These are phyloP conservation scores for Phytophthora cryptogea DNA, from an alignment of 352 stramenopile species.

Conservation along the genomic window DNA sequence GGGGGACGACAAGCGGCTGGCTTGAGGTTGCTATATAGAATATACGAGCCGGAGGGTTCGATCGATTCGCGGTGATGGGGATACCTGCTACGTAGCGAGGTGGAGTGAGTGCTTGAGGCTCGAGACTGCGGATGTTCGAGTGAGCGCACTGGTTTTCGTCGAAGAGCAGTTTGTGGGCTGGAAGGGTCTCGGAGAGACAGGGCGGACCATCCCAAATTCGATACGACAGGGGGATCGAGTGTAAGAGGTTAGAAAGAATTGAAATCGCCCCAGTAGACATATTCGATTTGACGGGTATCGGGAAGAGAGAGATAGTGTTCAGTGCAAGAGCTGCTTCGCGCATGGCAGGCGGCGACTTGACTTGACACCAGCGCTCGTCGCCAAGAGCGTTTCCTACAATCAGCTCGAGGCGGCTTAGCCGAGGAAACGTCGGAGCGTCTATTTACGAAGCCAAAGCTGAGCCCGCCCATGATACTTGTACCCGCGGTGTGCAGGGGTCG, in stretches of 20 bases:
- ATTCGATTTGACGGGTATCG: neutral
- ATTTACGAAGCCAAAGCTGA: neutral
- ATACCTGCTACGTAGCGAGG: conserved; percentile 29
- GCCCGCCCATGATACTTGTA: neutral
- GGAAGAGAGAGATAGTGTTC: neutral
- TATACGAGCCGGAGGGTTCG: conserved; percentile 26
- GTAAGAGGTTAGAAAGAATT: neutral
- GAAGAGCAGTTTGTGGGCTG: conserved; percentile 12
- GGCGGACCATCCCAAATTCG: neutral
- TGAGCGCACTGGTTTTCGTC: conserved; percentile 17
- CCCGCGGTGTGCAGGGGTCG: neutral
- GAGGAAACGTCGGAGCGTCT: neutral
- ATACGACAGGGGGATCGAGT: neutral
- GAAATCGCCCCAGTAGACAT: neutral
- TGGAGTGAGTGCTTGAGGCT: conserved; percentile 15
- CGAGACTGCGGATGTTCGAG: conserved; percentile 29
- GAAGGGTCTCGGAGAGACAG: conserved; percentile 1
- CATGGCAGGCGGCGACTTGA: neutral
- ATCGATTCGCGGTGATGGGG: conserved; percentile 25
- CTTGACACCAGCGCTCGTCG: neutral
- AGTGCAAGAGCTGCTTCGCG: neutral
- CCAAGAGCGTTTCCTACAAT: neutral
- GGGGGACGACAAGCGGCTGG: conserved; percentile 20
- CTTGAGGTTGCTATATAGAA: conserved; percentile 25
- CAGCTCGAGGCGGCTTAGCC: neutral